Conservation (phyloP, 2,329 filamentous ascomycete genomes). For the Diaporthe nobilis region DNA sequence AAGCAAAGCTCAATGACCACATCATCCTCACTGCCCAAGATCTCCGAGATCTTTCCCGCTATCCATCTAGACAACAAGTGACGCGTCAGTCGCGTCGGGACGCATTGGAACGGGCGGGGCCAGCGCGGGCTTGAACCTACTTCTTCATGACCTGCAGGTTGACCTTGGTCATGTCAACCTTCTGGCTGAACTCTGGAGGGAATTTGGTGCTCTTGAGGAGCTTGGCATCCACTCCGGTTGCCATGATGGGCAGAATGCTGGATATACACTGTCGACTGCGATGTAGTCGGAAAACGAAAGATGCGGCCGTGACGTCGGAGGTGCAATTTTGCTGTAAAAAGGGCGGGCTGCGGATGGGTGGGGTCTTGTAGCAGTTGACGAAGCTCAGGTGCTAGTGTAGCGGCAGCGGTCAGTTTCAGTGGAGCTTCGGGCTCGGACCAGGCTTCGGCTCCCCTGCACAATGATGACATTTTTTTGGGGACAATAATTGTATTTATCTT, state of each 20-base stretch:
- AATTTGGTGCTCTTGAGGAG: constrained; percentile 93
- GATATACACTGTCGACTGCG: constrained; percentile 15
- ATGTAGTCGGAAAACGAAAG: constrained; percentile 18
- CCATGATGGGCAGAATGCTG: constrained; percentile 68
- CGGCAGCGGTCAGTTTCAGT: constrained; percentile 21
- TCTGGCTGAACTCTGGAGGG: constrained; percentile 91
- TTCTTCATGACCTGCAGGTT: constrained; percentile 99
- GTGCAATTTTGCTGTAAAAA: constrained; percentile 38
- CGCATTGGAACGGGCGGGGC: neutral
- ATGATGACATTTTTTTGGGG: constrained; percentile 19
- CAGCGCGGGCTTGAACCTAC: constrained; percentile 63
- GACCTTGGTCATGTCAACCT: constrained; percentile 98
- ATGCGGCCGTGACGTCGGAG: constrained; percentile 42
- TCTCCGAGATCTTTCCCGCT: constrained; percentile 85
- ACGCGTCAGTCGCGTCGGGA: constrained; percentile 33
- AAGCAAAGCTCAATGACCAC: constrained; percentile 91
- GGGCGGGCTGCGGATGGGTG: constrained; percentile 21
- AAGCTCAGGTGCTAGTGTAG: constrained; percentile 12
- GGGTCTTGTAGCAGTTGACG: constrained; percentile 26
- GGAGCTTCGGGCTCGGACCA: constrained; percentile 34
- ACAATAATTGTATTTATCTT: constrained; percentile 9
- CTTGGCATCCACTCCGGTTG: constrained; percentile 88
- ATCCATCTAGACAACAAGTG: constrained; percentile 81
- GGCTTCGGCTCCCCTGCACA: constrained; percentile 35
- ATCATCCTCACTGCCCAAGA: constrained; percentile 94